A percentile compares a stretch with the other conserved stretches of the same genome.
These are phyloP conservation scores for Termitomyces sp. DNA, from an alignment of 768 basidiomycete genomes.

Conservation along the genomic window DNA sequence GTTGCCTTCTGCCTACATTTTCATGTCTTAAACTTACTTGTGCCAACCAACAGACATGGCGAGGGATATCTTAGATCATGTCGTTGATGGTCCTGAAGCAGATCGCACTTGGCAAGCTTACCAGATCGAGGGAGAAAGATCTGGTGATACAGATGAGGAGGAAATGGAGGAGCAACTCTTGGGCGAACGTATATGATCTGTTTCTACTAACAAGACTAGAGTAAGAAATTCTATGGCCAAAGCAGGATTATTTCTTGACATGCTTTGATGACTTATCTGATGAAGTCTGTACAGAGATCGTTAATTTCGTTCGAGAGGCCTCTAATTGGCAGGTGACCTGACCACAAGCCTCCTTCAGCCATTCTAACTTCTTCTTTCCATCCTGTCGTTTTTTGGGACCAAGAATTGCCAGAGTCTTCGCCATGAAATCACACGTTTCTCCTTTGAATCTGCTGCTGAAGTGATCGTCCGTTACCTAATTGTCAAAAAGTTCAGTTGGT, in stretches of 20 bases:
- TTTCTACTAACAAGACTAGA: not conserved
- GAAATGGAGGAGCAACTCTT: conserved; percentile 54
- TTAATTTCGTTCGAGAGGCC: not conserved
- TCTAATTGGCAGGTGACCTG: conserved; percentile 28
- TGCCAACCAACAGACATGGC: conserved; percentile 43
- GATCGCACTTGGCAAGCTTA: conserved; percentile 64
- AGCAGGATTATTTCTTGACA: not conserved
- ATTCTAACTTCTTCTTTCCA: conserved; percentile 42
- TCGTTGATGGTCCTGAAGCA: conserved; percentile 72
- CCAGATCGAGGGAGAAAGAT: conserved; percentile 42
- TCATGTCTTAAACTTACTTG: conserved; percentile 2
- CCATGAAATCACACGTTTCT: conserved; percentile 50
- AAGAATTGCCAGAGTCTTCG: conserved; percentile 38
- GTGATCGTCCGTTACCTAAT: conserved; percentile 22
- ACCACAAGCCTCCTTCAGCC: conserved; percentile 57
- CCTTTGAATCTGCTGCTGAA: conserved; percentile 45
- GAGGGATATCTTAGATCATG: conserved; percentile 57
- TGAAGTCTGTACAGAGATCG: not conserved
- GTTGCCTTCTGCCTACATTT: conserved; percentile 30
- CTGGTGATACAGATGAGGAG: conserved; percentile 48
- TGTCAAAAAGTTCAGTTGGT: not conserved
- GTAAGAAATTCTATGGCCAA: not conserved
- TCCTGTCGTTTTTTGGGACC: conserved; percentile 29
- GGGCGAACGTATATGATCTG: conserved; percentile 20
- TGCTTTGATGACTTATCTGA: conserved; percentile 14